Base-by-base conservation (phyloP, 129 eudicot species). In the Saposhnikovia divaricata region DNA sequence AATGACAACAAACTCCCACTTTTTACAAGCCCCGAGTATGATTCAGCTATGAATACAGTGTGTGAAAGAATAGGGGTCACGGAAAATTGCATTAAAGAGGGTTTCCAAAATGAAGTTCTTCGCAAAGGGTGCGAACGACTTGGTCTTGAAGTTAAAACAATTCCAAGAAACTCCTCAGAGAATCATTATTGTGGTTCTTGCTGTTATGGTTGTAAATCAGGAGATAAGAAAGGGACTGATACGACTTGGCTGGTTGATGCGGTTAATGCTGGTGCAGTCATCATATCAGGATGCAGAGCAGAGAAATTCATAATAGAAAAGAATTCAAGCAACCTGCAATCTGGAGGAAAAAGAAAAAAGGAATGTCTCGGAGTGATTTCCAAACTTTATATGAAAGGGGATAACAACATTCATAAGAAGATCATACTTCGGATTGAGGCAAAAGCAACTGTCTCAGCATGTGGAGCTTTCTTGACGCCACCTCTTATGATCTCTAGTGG, bases 181-280 rank as follows among this genome's bases (percentile, higher is more conserved):
- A 65, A 81, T 44, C 98, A 93, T 80, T 83, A 89, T 37, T 92
- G 23, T 91, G 98, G 74, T 69, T 38, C 92, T 19, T 91, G 98
- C 65, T 82, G 90, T 79, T 94, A 77, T 63, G 97, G 98, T 4
- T 94, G 97, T 57, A 83, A 73, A 78, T 78, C 88, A 9, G 97
- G 95, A 11, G 91, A 94, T 61, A 94, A 94, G 83, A 86, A 91
- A 63, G 98, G 98, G 46, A 87, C 97, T 0, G 98, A 94, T 77
- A 84, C 93, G 0, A 94, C 98, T 43, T 94, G 98, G 98, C 89
- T 94, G 44, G 98, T 94, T 39, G 98, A 94, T 78, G 97, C 98
- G 0, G 98, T 94, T 57, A 84, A 84, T 34, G 81, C 66, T 39
- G 96, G 96, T 15, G 97, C 93, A 8, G 97, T 91, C 73, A 93